phyloP scores from a whole-genome alignment of 106 monocot species.

The Apostasia ramifera region DNA sequence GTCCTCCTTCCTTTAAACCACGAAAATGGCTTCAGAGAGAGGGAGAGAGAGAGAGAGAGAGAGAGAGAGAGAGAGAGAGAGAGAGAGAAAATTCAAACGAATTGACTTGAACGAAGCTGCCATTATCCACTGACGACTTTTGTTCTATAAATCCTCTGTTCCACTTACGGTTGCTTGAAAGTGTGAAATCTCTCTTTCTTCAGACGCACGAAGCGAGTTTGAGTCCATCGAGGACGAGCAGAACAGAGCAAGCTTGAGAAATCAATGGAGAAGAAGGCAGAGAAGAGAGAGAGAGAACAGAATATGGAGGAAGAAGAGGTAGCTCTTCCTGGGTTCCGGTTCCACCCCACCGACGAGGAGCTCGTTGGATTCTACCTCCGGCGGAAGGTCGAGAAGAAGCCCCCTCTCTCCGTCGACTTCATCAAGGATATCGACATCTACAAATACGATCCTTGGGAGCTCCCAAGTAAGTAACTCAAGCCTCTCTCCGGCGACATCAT shows the following conservation, averaged over 20 bases:
- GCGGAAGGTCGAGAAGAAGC: constrained; percentile 69
- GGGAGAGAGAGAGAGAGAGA: neutral
- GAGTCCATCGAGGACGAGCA: no score
- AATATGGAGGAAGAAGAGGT: constrained; percentile 27
- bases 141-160: neutral
- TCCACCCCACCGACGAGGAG: constrained; percentile 90
- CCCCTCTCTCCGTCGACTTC: constrained; percentile 49
- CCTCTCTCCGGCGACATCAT: neutral
- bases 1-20: neutral
- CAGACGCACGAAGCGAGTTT: neutral
- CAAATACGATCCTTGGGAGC: constrained; percentile 82
- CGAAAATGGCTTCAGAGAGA: neutral
- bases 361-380: constrained; percentile 80
- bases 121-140: neutral
- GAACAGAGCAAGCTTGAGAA: no score
- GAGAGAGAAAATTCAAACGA: no score
- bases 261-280: no score
- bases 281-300: neutral
- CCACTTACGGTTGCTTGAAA: neutral
- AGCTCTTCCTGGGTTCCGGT: constrained; percentile 79
- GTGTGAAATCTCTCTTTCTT: neutral
- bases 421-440: constrained; percentile 78
- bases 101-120: constrained; percentile 7
- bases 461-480: constrained; percentile 51
- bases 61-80: no score